Percentiles rank a stretch among this genome's conserved stretches.
Conservation (phyloP, 768 basidiomycete species). For the Amanita fuliginea region DNA sequence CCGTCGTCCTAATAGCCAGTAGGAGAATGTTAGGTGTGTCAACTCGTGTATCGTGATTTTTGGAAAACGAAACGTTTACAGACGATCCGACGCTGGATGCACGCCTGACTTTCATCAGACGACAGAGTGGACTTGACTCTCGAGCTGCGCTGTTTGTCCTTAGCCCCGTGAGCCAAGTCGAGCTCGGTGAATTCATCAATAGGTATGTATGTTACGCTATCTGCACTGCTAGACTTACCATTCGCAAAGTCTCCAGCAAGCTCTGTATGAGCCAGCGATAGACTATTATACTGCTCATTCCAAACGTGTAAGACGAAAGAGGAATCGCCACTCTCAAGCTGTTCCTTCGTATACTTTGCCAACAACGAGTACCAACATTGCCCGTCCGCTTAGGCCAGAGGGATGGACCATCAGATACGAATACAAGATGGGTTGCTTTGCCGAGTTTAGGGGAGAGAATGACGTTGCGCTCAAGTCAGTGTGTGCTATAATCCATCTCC, state of each 20-base stretch:
- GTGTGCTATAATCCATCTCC: constrained; percentile 6
- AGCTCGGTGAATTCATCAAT: constrained; percentile 81
- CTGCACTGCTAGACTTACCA: neutral
- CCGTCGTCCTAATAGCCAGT: constrained; percentile 88
- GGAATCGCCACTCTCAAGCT: constrained; percentile 66
- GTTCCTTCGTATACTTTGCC: constrained; percentile 40
- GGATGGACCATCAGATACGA: constrained; percentile 97
- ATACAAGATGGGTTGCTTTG: constrained; percentile 95
- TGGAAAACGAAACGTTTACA: constrained; percentile 17
- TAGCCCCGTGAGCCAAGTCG: constrained; percentile 79
- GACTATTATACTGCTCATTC: constrained; percentile 94
- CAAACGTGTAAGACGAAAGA: constrained; percentile 84
- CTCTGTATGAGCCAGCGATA: constrained; percentile 77
- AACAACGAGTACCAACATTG: constrained; percentile 25
- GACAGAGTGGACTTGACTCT: constrained; percentile 83
- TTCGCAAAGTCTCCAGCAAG: constrained; percentile 63
- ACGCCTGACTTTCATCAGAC: constrained; percentile 77
- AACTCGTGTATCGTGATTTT: neutral
- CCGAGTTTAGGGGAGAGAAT: constrained; percentile 87
- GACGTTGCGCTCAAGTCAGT: constrained; percentile 87
- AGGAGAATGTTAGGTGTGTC: constrained; percentile 72
- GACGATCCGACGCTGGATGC: constrained; percentile 80
- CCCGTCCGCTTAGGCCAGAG: constrained; percentile 63
- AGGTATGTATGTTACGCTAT: constrained; percentile 35
- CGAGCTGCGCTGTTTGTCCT: constrained; percentile 90